Percentiles rank a stretch among this genome's conserved stretches.
These are phyloP conservation scores for Coemansia sp. DNA, from an alignment of 192 early-diverging fungal genomes.

Conservation along the genomic window DNA sequence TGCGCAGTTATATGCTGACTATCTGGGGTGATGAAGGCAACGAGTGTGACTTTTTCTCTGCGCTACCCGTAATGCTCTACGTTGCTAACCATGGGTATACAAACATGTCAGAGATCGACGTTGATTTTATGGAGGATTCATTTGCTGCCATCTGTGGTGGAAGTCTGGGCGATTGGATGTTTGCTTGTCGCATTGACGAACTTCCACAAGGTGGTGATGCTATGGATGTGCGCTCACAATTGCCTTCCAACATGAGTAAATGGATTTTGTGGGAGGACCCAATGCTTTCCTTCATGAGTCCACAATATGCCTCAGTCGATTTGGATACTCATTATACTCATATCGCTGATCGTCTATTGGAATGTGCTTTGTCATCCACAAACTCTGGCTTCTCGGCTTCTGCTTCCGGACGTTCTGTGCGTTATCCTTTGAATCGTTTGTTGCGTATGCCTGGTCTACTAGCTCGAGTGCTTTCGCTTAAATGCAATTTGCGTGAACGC, in stretches of 20 bases:
- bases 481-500: slow-evolving; percentile 66
- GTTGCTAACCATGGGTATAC: slow-evolving; percentile 78
- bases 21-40: slow-evolving; percentile 92
- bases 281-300: slow-evolving; percentile 71
- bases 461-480: slow-evolving; percentile 67
- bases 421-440: slow-evolving; percentile 68
- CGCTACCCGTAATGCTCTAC: slow-evolving; percentile 74
- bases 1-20: slow-evolving; percentile 77
- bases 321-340: slow-evolving; percentile 66
- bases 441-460: slow-evolving; percentile 67
- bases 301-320: slow-evolving; percentile 70
- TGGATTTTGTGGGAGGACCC: slow-evolving; percentile 87
- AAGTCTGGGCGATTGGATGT: slow-evolving; percentile 73
- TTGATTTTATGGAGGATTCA: slow-evolving; percentile 55
- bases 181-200: slow-evolving; percentile 58
- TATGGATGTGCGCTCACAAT: slow-evolving; percentile 55
- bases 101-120: slow-evolving; percentile 60
- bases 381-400: slow-evolving; percentile 6
- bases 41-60: slow-evolving; percentile 83
- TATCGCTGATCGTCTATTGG: slow-evolving; percentile 55
- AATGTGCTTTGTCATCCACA: slow-evolving; percentile 45
- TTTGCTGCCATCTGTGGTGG: slow-evolving; percentile 83
- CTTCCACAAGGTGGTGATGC: slow-evolving; percentile 44
- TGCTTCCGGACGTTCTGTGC: not conserved
- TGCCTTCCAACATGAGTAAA: slow-evolving; percentile 75